These are phyloP conservation scores for Syzygium grande DNA, from an alignment of 345 rosid species.

Conservation along the genomic window DNA sequence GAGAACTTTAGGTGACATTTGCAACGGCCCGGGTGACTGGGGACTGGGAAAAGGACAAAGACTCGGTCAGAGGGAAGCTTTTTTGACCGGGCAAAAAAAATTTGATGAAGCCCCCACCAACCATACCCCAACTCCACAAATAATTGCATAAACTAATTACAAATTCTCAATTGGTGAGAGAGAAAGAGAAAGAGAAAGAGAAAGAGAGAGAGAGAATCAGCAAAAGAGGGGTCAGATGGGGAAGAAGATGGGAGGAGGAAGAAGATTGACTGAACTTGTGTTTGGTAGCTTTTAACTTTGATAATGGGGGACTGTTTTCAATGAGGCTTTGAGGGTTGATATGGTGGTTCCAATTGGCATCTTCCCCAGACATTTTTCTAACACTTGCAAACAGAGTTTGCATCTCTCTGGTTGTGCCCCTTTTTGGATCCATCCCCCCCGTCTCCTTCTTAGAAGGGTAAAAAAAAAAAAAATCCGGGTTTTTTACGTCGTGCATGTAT, in stretches of 20 bases:
- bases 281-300: neutral
- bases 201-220: neutral
- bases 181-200: neutral
- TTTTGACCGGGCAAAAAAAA: neutral
- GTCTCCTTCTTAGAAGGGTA: neutral
- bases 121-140: neutral
- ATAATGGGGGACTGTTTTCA: neutral
- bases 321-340: neutral
- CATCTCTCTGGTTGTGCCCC: neutral
- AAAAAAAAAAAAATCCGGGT: accelerated
- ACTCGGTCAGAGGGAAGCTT: neutral
- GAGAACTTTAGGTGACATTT: neutral
- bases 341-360: neutral
- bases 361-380: neutral
- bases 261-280: neutral
- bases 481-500: neutral
- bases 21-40: neutral
- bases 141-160: neutral
- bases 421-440: neutral
- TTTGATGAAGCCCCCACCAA: neutral
- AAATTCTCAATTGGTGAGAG: neutral
- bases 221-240: neutral
- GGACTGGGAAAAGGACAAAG: neutral
- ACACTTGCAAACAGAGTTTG: neutral
- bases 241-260: neutral